Base-by-base conservation (phyloP, 345 rosid species). In the Gossypium turneri region DNA sequence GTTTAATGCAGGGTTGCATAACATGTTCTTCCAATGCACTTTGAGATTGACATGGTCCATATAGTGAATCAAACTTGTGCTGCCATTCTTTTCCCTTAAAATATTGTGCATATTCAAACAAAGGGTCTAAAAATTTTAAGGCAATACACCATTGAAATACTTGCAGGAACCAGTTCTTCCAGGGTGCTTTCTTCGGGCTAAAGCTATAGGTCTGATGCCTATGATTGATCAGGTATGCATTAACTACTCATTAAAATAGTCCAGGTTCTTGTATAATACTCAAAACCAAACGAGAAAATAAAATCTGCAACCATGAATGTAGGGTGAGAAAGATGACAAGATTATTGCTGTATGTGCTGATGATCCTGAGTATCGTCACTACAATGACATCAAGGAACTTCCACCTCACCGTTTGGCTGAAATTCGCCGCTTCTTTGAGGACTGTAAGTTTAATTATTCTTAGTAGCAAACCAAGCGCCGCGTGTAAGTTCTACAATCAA, bases 281-380 rank as follows among this genome's bases (percentile, higher is more conserved):
- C 9, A 51, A 59, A 70, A 43, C 48, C 48, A 76, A 57, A 13
- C 17, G 55, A 66, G 73, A 45, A 43, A 63, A 52, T 20, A 63
- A 12, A 10, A 1, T 70, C 19, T 52, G 22, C 25, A 55, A 38
- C 62, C 65, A 38, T 65, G 68, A 64, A 70, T 44, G 24, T 78
- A 96, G 99, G 99, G 98, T 25, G 99, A 96, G 90, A 96, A 93
- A 88, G 99, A 96, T 80, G 97, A 96, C 88, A 96, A 96, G 82
- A 96, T 96, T 27, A 93, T 96, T 80, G 99, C 99, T 57, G 99
- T 96, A 20, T 96, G 98, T 56, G 99, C 97, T 75, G 99, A 96
- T 60, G 99, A 96, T 79, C 99, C 99, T 0, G 99, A 96, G 81
- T 96, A 93, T 76, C 91, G 93, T 43, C 90, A 96, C 84, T 96